A percentile compares a stretch with the other conserved stretches of the same genome.
Evolutionary conservation across 768 basidiomycete genomes (phyloP).

Genomic region (Suillus tomentosus): DNA sequence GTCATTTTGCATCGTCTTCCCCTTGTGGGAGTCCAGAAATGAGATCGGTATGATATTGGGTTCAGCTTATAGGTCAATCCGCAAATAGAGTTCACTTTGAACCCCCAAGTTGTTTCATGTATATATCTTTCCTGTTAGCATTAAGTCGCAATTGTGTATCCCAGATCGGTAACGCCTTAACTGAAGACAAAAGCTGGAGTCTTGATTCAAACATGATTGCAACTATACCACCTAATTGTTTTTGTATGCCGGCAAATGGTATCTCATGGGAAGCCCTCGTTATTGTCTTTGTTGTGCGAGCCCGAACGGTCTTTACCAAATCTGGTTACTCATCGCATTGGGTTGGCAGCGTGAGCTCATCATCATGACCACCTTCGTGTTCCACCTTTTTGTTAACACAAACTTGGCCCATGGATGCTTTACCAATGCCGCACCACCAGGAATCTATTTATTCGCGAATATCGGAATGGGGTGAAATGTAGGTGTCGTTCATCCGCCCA

Average conservation of each 20-base stretch:
- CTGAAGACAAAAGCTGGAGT: background rate
- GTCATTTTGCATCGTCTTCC: conserved; percentile 39
- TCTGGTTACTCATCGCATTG: background rate
- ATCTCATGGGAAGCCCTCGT: conserved; percentile 15
- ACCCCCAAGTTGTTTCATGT: background rate
- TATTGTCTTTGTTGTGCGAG: conserved; percentile 27
- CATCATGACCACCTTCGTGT: background rate
- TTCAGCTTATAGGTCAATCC: conserved; percentile 16
- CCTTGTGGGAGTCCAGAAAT: conserved; percentile 38
- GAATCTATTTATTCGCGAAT: conserved; percentile 6
- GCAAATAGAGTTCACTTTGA: background rate
- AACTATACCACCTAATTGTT: background rate
- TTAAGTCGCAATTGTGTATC: background rate
- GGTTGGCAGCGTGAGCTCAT: background rate
- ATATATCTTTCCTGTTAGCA: background rate
- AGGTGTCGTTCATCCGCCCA: conserved; percentile 4
- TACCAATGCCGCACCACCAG: conserved; percentile 13
- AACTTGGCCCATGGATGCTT: conserved; percentile 17
- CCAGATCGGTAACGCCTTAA: background rate
- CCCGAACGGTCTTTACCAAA: conserved; percentile 11
- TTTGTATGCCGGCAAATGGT: conserved; percentile 3
- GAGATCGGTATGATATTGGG: conserved; percentile 33
- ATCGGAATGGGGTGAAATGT: background rate
- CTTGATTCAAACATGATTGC: background rate
- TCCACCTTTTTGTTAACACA: conserved; percentile 33